Evolutionary conservation across 2,329 filamentous ascomycete genomes (phyloP).

Genomic region (Ophiostoma pallidulum): DNA sequence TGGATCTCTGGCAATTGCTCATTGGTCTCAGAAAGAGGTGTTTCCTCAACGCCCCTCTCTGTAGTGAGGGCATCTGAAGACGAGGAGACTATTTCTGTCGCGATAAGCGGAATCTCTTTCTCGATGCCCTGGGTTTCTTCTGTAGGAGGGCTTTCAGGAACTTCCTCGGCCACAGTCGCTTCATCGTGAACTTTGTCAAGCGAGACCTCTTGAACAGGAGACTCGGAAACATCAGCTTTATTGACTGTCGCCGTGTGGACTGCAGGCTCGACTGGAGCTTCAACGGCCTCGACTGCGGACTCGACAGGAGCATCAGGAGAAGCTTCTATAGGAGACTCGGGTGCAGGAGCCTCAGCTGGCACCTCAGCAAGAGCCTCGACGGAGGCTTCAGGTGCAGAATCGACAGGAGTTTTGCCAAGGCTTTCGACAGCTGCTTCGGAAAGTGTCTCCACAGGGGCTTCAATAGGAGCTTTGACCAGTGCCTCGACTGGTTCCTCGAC

Average conservation of each 20-base stretch:
- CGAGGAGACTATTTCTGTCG: no score
- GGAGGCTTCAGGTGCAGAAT: neutral
- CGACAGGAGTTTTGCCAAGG: neutral
- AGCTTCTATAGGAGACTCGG: neutral
- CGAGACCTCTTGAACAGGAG: neutral
- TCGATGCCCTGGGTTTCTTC: no score
- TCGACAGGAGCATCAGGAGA: no score
- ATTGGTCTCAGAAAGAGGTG: no score
- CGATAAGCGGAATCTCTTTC: no score
- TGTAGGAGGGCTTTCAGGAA: neutral
- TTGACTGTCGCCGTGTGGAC: neutral
- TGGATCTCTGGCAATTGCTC: no score
- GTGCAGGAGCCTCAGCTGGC: no score
- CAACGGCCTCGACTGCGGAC: no score
- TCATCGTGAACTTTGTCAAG: neutral
- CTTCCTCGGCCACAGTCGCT: neutral
- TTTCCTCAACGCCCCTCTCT: no score
- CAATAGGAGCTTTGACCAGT: constrained; percentile 7
- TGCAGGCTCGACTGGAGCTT: neutral
- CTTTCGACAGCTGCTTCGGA: constrained; percentile 2
- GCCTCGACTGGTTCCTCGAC: neutral
- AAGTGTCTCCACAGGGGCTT: constrained; percentile 2
- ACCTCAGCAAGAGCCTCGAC: constrained; percentile 1
- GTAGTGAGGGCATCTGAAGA: no score
- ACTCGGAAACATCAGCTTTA: neutral